These are phyloP conservation scores for Penicillium robsamsonii DNA, from an alignment of 495 filamentous ascomycete genomes.

Conservation along the genomic window DNA sequence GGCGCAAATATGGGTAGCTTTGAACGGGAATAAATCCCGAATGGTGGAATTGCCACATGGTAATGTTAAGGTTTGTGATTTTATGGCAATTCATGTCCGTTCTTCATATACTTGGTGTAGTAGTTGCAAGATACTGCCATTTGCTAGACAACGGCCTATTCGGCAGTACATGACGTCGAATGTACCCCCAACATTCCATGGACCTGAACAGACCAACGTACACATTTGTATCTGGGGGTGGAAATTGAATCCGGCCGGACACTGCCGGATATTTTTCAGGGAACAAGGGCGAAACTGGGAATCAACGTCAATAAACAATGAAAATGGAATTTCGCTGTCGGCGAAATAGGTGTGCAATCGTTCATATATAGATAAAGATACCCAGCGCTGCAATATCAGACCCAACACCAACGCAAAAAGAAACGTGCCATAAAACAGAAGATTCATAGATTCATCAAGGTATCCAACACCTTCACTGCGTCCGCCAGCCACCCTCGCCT, in stretches of 20 bases:
- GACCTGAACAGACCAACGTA: not conserved
- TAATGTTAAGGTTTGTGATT: not conserved
- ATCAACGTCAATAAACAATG: no score
- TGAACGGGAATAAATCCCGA: constrained; percentile 4
- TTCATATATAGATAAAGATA: not conserved
- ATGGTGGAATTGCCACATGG: not conserved
- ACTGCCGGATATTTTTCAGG: not conserved
- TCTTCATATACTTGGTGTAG: not conserved
- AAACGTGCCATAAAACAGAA: no score
- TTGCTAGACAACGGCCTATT: not conserved
- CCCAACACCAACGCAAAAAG: not conserved
- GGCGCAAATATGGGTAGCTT: not conserved
- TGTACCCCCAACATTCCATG: not conserved
- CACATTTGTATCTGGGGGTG: not conserved
- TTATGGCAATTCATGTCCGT: not conserved
- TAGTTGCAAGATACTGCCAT: not conserved
- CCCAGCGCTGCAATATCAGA: not conserved
- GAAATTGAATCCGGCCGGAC: constrained; percentile 2
- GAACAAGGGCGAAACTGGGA: not conserved
- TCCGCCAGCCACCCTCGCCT: constrained; percentile 8
- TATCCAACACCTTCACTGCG: not conserved
- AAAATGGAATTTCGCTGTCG: not conserved
- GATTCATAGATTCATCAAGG: not conserved
- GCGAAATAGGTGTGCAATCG: not conserved
- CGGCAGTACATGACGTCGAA: constrained; percentile 7